A percentile compares a stretch with the other conserved stretches of the same genome.
These are phyloP conservation scores for Penicillium fimorum DNA, from an alignment of 495 filamentous ascomycete species.

Conservation along the genomic window DNA sequence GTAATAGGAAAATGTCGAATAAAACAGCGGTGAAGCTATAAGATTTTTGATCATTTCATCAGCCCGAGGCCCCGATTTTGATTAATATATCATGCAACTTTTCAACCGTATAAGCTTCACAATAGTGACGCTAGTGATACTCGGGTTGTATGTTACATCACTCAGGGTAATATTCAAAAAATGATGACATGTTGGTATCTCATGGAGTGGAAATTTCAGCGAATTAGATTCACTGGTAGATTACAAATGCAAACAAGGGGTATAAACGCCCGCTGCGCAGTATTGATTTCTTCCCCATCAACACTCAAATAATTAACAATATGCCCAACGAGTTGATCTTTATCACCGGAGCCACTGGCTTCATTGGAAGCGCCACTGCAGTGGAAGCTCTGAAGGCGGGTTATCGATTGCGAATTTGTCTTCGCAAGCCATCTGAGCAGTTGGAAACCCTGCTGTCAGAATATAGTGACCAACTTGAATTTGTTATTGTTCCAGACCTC, in stretches of 20 bases:
- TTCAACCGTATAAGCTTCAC: not conserved
- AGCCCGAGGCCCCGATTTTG: not conserved
- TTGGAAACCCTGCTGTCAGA: slow-evolving; percentile 21
- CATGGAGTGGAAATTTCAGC: not conserved
- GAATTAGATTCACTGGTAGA: not conserved
- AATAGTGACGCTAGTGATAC: not conserved
- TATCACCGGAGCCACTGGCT: slow-evolving; percentile 47
- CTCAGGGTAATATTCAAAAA: not conserved
- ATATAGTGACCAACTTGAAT: slow-evolving; percentile 25
- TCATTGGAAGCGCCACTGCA: slow-evolving; percentile 40
- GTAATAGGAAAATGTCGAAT: slow-evolving; percentile 4
- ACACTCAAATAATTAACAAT: slow-evolving; percentile 9
- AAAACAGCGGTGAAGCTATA: no score
- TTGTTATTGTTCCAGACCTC: slow-evolving; percentile 34
- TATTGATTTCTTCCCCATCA: not conserved
- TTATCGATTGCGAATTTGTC: slow-evolving; percentile 36
- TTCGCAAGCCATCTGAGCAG: slow-evolving; percentile 30
- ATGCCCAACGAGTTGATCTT: slow-evolving; percentile 35
- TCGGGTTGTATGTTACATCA: not conserved
- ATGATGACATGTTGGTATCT: not conserved
- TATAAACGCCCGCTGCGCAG: not conserved
- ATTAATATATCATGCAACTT: not conserved
- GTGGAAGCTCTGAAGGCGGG: slow-evolving; percentile 39
- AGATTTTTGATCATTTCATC: slow-evolving; percentile 9
- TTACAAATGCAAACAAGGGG: not conserved